Evolutionary conservation across 23 red algal species (phyloP), one percentile per base, ranked within the genome.

Genomic region (Agarophyton chilense): DNA sequence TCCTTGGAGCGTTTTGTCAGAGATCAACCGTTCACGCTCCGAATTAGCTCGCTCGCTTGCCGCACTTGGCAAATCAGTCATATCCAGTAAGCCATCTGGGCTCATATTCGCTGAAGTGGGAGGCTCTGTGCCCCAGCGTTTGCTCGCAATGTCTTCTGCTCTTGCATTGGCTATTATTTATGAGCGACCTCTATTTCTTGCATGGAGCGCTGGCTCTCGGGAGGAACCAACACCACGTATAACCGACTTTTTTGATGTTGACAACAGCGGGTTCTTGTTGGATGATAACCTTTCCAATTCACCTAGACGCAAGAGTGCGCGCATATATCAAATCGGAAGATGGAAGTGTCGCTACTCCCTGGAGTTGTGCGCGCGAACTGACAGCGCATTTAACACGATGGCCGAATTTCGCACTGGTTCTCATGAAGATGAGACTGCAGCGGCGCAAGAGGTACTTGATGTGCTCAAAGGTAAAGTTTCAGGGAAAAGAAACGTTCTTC

Each of bases 171-270:
- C 93, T 8, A 77, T 77, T 33, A 31, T 55, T 24, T 54, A 92
- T 78, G 78, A 78, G 60, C 78, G 89, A 21, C 78, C 89, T 32
- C 65, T 92, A 14, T 92, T 92, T 52, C 71, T 92, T 21, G 71
- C 89, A 32, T 84, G 81, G 79, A 78, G 89, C 22, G 28, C 70
- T 19, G 79, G 79, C 45, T 71, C 72, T 41, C 64, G 78, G 32
- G 79, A 83, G 26, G 89, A 84, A 40, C 79, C 78, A 3, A 92
- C 89, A 32, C 79, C 78, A 24, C 57, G 70, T n/a, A 73, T 84
- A 16, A 84, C 89, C 31, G 78, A 83, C 45, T 84, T 92, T 64
- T 92, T 92, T 52, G 79, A 92, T 44, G 52, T 92, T n/a, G 79
- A 84, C 65, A 84, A 72, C 42, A 70, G 72, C 36, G 78, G 78